phyloP scores from a whole-genome alignment of 2,329 filamentous ascomycete genomes.

The Calonectria pseudoreteaudii region DNA sequence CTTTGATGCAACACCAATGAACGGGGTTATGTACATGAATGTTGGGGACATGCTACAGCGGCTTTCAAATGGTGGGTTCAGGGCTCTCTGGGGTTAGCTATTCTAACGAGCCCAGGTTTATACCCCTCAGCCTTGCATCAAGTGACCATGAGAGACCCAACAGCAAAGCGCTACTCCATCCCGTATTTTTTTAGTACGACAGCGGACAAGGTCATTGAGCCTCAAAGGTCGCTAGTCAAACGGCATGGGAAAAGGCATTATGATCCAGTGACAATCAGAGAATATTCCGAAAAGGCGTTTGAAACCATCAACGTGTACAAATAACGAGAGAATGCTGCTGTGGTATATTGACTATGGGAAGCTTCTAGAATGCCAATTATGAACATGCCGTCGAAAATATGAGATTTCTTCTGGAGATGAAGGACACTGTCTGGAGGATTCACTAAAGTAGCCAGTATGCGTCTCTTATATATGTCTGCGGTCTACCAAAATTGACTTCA shows the following conservation, averaged over 20 bases:
- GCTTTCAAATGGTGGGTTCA: background rate
- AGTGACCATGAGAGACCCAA: background rate
- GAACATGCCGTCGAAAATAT: too few species aligned
- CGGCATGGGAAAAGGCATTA: background rate
- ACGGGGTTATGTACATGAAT: background rate
- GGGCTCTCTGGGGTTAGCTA: too few species aligned
- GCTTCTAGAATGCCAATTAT: too few species aligned
- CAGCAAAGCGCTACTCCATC: background rate
- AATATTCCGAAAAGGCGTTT: background rate
- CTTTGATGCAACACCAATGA: background rate
- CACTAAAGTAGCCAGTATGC: too few species aligned
- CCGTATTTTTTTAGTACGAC: background rate
- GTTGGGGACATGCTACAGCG: background rate
- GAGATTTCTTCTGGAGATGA: too few species aligned
- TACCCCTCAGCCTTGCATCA: background rate
- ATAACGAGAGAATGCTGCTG: background rate
- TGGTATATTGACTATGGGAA: background rate
- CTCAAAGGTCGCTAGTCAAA: background rate
- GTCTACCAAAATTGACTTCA: too few species aligned
- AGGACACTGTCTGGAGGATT: too few species aligned
- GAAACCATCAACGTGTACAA: background rate
- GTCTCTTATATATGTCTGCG: too few species aligned
- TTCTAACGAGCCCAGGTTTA: background rate
- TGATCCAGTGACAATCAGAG: background rate
- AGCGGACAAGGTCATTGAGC: background rate